Evolutionary conservation across 139 green algal genomes (phyloP).

Genomic region (Marvania coccoides): DNA sequence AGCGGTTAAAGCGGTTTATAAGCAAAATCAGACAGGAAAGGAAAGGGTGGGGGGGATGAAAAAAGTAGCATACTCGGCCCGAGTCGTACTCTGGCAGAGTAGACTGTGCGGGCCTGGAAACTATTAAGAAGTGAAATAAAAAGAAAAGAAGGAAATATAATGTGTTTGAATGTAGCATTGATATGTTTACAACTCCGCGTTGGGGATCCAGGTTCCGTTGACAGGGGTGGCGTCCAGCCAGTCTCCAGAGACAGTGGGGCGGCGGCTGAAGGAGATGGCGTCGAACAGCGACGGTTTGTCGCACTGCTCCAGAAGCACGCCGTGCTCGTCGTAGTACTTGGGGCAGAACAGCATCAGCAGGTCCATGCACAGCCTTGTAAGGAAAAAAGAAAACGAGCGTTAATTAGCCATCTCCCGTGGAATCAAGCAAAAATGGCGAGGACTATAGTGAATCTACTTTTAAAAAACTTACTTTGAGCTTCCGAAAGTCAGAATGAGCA

Average conservation of each 20-base stretch:
- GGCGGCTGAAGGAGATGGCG: not conserved
- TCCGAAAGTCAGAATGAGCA: constrained; percentile 1
- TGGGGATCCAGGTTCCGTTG: not conserved
- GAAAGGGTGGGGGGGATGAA: no score
- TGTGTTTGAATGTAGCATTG: no score
- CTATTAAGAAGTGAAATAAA: no score
- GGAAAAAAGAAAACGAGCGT: no score
- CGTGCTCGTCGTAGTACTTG: constrained; percentile 1
- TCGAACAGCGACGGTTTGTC: constrained; percentile 26
- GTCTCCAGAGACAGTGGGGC: not conserved
- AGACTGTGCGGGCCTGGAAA: no score
- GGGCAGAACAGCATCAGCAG: constrained; percentile 25
- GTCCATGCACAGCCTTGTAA: constrained; percentile 7
- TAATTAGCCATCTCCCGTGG: no score
- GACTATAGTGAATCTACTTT: not conserved
- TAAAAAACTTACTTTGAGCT: not conserved
- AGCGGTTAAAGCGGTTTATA: no score
- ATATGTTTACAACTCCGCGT: not conserved
- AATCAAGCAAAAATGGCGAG: not conserved
- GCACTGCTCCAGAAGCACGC: constrained; percentile 23
- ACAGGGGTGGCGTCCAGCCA: not conserved
- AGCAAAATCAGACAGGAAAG: no score
- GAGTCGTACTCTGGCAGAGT: no score
- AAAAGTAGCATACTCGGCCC: no score
- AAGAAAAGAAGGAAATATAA: no score